Evolutionary conservation across 192 early-diverging fungal species (phyloP), one percentile per base, ranked within the genome.

Genomic region (Jimgerdemannia flammicorona): DNA sequence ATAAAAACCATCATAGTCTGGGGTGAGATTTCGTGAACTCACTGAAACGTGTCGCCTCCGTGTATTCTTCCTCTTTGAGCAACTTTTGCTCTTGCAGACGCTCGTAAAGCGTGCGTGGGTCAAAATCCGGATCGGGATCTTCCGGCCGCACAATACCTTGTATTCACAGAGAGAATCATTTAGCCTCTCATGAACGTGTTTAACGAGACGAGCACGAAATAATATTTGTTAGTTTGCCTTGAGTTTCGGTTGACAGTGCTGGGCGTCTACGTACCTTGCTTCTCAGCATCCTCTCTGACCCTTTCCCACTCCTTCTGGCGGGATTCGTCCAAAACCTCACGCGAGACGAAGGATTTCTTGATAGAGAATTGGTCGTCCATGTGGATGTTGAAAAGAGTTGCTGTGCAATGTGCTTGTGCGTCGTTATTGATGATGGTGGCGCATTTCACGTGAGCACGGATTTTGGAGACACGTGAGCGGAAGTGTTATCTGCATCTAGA

Each of bases 81-180:
- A 78, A 79, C 66, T 85, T 87, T 74, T 93, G 91, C 74, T 92
- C 92, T 74, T 92, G 90, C 17, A 93, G 78, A n/a, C 87, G 87
- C 75, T 93, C 92, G 71, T 87, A 93, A 17, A 93, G 84, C 10
- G 92, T 93, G 7, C 92, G 88, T 40, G 92, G 89, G 70, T 93
- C 92, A 74, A 92, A 92, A 2, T 82, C 77, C 4, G 67, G 18
- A 6, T 68, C 67, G 9, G 29, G 29, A 29, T 29, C 29, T 29
- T 29, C 49, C 49, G 49, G 2, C 14, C 8, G 49, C 14, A 6
- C 6, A 59, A 59, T 59, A 6, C 49, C 14, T 14, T 59, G 6
- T 29, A 29, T 29, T 29, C 29, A 29, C 29, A 29, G 29, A 29
- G 29, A 29, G 29, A 29, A 29, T 29, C 29, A 29, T 29, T 29